phyloP scores from a whole-genome alignment of 2,329 filamentous ascomycete genomes.

The Colletotrichum lindemuthianum region DNA sequence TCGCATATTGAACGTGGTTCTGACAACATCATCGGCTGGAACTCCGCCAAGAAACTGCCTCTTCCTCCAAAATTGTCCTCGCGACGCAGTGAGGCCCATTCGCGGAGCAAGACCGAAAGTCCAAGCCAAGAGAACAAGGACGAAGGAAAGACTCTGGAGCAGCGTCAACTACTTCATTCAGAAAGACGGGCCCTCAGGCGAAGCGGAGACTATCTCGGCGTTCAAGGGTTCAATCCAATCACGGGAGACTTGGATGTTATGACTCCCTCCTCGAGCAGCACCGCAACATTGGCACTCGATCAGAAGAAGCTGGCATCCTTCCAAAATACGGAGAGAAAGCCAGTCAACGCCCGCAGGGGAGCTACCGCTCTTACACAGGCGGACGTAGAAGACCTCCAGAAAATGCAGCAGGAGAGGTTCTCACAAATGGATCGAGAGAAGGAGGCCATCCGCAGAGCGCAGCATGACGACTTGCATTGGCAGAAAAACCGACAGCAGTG shows the following conservation, averaged over 20 bases:
- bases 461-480: conserved; percentile 53
- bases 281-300: conserved; percentile 43
- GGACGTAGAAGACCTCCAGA: conserved; percentile 47
- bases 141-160: conserved; percentile 1
- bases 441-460: conserved; percentile 46
- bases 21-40: conserved; percentile 48
- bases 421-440: conserved; percentile 56
- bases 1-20: conserved; percentile 38
- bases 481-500: conserved; percentile 57
- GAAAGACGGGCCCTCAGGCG: conserved; percentile 59
- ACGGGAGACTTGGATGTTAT: conserved; percentile 64
- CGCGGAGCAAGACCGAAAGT: no score
- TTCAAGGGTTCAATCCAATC: conserved; percentile 66
- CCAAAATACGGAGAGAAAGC: conserved; percentile 46
- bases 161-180: conserved; percentile 40
- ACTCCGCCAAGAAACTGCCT: conserved; percentile 44
- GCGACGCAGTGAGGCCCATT: no score
- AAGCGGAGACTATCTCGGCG: conserved; percentile 67
- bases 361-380: conserved; percentile 58
- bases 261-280: conserved; percentile 59
- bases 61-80: not conserved
- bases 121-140: not conserved
- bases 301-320: conserved; percentile 44
- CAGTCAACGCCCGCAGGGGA: conserved; percentile 48
- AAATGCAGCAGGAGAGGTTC: conserved; percentile 50